These are phyloP conservation scores for Pichia sp. DNA, from an alignment of 1,139 yeast species.

Conservation along the genomic window DNA sequence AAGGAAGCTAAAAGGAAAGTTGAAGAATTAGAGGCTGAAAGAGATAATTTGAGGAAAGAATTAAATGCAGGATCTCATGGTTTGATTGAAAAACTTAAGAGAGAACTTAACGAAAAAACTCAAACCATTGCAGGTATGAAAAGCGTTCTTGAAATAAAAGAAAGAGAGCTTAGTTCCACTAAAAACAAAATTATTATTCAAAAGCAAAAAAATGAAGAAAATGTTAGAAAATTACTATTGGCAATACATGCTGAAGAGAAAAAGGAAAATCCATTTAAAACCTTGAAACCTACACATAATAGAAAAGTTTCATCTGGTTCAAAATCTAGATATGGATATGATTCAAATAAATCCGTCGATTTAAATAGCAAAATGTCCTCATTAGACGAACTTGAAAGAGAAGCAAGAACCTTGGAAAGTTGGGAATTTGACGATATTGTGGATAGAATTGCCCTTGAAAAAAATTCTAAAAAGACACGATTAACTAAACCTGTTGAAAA, in stretches of 20 bases:
- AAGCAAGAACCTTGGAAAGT: constrained; percentile 81
- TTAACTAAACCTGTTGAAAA: too few relatives aligned
- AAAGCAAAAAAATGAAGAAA: constrained; percentile 76
- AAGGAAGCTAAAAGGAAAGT: constrained; percentile 60
- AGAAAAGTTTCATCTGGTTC: constrained; percentile 9
- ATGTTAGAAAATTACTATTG: constrained; percentile 77
- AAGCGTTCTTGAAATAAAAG: constrained; percentile 57
- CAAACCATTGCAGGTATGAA: constrained; percentile 61
- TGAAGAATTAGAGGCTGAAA: constrained; percentile 79
- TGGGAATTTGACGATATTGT: too few relatives aligned
- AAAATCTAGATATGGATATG: too few relatives aligned
- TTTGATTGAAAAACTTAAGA: constrained; percentile 60
- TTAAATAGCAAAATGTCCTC: constrained; percentile 32
- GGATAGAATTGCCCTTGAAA: too few relatives aligned
- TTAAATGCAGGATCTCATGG: constrained; percentile 83
- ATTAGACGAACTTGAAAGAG: constrained; percentile 45
- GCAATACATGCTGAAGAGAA: constrained; percentile 41
- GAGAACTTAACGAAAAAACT: constrained; percentile 71
- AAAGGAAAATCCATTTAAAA: constrained; percentile 10
- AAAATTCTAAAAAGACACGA: too few relatives aligned
- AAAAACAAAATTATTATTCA: constrained; percentile 68
- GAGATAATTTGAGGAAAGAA: constrained; percentile 71
- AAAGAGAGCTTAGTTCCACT: too few relatives aligned
- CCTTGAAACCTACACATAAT: constrained; percentile 5
- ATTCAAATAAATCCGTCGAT: too few relatives aligned